Base-by-base conservation (phyloP, 2,329 filamentous ascomycete genomes). In the Emericellopsis atlantica region DNA sequence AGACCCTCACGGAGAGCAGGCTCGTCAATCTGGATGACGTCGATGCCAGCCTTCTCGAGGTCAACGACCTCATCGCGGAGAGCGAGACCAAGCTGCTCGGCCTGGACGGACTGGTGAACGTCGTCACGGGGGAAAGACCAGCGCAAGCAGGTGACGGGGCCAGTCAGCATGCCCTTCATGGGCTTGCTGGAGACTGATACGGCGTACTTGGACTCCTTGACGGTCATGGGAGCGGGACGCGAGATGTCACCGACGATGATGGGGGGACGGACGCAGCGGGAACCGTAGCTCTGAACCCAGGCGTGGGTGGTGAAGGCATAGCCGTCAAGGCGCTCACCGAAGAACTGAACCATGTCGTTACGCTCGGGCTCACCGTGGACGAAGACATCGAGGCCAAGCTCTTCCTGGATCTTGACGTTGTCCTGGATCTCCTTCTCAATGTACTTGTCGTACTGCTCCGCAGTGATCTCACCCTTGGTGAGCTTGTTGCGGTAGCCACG, bases 281-380 rank as follows among this genome's bases (percentile, higher is more conserved):
- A 98, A 58, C 92, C 92, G 68, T 98, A 98, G 56, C 79, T 87
- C 78, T 98, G 88, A 43, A 98, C 92, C 92, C 92, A 98, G 54
- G 86, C 92, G 72, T 95, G 85, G 64, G 90, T 96, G 64, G 92
- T 98, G 79, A 98, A 98, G 62, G 88, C 84, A 66, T 96, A 98
- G 59, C 92, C 92, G 57, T 93, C 79, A 48, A 98, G 77, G 59
- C 87, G 84, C 79, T 98, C 92, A 68, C 92, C 92, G 56, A 98
- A 98, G 81, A 95, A 98, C 71, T 98, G 92, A 41, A 98, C 92
- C 92, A 98, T 98, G 81, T 98, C 92, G 73, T 98, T 98, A 66
- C 92, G 88, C 80, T 98, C 92, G 45, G 92, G 92, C 78, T 98
- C 92, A 62, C 92, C 92, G 74, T 98, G 92, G 50, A 98, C 92